phyloP scores from a whole-genome alignment of 176 grass and related monocot species.

The Oryza glumipatula region DNA sequence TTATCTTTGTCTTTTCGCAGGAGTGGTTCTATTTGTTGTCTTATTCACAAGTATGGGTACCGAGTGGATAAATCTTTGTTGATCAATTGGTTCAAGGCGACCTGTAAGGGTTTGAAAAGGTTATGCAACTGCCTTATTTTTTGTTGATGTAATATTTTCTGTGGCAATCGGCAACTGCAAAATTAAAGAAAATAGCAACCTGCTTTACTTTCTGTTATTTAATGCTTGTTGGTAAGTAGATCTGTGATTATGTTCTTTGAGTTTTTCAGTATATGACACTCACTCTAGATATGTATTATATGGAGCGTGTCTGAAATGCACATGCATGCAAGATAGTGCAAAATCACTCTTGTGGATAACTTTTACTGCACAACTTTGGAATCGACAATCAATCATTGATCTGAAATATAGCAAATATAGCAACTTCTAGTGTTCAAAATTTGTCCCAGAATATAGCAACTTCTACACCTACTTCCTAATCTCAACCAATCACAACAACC shows the following conservation, averaged over 20 bases:
- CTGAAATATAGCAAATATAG: not conserved
- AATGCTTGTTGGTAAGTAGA: not conserved
- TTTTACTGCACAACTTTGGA: not conserved
- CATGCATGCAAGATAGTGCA: not conserved
- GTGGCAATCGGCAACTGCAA: not conserved
- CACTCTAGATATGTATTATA: not conserved
- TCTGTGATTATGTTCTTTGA: constrained; percentile 11
- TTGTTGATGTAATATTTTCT: constrained; percentile 10
- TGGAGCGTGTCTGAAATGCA: not conserved
- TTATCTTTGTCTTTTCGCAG: constrained; percentile 47
- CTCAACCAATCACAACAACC: too few species aligned
- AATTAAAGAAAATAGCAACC: constrained; percentile 20
- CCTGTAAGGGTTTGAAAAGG: constrained; percentile 74
- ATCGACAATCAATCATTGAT: not conserved
- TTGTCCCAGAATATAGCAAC: too few species aligned
- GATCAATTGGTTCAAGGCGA: constrained; percentile 70
- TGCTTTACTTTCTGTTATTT: constrained; percentile 25
- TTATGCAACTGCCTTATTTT: constrained; percentile 42
- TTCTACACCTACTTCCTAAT: too few species aligned
- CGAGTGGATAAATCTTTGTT: constrained; percentile 71
- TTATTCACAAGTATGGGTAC: constrained; percentile 75
- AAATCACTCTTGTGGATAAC: not conserved
- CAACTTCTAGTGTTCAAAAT: too few species aligned
- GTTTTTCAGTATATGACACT: constrained; percentile 1
- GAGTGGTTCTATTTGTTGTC: constrained; percentile 65